Base-by-base conservation (phyloP, 23 red algal genomes). In the Chondrus crispus region DNA sequence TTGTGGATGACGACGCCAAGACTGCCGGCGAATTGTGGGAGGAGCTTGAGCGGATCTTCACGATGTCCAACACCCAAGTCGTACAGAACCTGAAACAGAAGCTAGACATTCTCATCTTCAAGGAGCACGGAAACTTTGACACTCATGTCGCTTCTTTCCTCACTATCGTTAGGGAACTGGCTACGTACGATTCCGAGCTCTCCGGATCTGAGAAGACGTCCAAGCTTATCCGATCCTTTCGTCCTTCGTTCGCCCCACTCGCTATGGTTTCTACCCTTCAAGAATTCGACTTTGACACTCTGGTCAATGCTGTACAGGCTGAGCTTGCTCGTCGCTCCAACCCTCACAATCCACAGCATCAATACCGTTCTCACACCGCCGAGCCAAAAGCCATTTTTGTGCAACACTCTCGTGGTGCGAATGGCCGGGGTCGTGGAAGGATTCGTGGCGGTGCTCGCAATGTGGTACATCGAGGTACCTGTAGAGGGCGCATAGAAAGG, bases 1-100 rank as follows among this genome's bases (percentile, higher is more conserved):
- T n/a, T n/a, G n/a, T n/a, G n/a, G 44, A 76, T 48, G 71, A 76
- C 19, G 71, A 76, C 71, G 28, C 37, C 28, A 76, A 76, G 36
- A 76, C 71, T 20, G 71, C 71, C 11, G 7, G 24, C n/a, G 71
- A 76, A 4, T 38, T 76, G 5, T 76, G 39, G 28, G 7, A 76
- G n/a, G 71, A 76, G 44, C 71, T 76, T 6, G 39, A 76, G 39
- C 37, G 71, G 4, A 40, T 76, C 6, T 76, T 42, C 44, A 5
- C 11, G 43, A 38, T 38, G 7, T 76, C 71, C 4, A 76, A 76
- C 71, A 38, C 28, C 4, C 71, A 76, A 20, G 44, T 38, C 11
- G 39, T 76, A 26, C 37, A 46, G 28, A 76, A 76, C 7, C 33
- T 76, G 30, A 5, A 38, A 48, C 7, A 76, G 28, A 48, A 38